These are phyloP conservation scores for Podaxis carcinomalis DNA, from an alignment of 768 basidiomycete genomes.

Conservation along the genomic window DNA sequence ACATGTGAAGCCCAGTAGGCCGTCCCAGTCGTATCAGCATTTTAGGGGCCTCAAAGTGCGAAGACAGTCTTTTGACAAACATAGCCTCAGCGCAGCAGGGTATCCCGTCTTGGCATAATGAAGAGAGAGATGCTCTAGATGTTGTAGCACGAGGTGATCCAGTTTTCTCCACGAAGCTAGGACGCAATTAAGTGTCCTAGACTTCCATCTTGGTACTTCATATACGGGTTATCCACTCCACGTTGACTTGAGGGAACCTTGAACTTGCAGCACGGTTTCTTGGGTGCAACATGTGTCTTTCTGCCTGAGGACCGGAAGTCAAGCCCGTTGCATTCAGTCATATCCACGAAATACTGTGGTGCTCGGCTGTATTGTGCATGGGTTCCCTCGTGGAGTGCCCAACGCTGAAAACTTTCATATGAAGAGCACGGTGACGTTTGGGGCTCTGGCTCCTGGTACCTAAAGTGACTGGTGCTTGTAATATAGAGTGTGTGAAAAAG, in stretches of 20 bases:
- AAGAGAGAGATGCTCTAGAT: background rate
- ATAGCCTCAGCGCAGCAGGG: background rate
- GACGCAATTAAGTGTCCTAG: no score
- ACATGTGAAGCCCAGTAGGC: background rate
- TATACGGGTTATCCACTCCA: background rate
- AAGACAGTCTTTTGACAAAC: background rate
- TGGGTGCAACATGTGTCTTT: background rate
- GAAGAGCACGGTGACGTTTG: background rate
- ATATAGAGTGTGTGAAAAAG: background rate
- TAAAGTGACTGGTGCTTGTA: background rate
- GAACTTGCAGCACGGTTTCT: background rate
- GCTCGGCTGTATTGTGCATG: background rate
- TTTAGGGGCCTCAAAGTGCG: background rate
- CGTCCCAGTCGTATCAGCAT: background rate
- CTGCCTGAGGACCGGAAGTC: background rate
- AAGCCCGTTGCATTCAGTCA: background rate
- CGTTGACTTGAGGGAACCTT: background rate
- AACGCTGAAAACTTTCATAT: background rate
- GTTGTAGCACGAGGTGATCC: background rate
- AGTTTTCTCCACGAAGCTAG: no score
- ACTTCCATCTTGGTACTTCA: no score
- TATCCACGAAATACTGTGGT: background rate
- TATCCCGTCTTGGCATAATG: background rate
- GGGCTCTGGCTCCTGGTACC: background rate
- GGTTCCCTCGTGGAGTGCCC: background rate